Evolutionary conservation across 1,139 yeast species (phyloP), one percentile per base, ranked within the genome.

Genomic region (Geotrichum carabidarum): DNA sequence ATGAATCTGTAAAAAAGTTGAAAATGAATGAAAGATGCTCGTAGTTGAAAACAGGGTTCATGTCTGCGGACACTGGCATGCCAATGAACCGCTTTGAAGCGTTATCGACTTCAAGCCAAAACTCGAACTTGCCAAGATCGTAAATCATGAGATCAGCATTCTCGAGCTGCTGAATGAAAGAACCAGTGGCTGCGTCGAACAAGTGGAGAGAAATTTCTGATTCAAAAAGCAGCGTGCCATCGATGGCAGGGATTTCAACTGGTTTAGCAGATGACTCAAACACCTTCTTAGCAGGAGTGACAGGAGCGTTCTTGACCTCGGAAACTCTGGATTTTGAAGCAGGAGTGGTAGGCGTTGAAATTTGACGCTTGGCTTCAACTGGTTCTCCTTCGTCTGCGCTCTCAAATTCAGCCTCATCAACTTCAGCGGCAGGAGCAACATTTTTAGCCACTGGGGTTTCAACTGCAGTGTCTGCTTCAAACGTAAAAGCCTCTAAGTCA

Each of bases 41-140:
- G 57, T 74, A 77, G 63, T 84, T 81, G 65, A 87, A 84, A 12
- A 80, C 76, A 1, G 95, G 90, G 62, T 79, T 83, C 71, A 86
- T 72, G 38, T 77, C 75, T 8, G 79, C 75, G 15, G 72, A 66
- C 30, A 87, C 65, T 1, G 68, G 63, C 4, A 78, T 70, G 2
- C 80, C 81, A 17, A 85, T 66, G 42, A 73, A 57, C 5, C 67
- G 63, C 3, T 60, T 55, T 15, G 63, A 64, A 6, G 62, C 53
- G 1, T 71, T 67, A 14, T 65, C 66, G 2, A 84, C 72, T 11
- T 78, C 77, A 43, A 88, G 64, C 69, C 80, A 75, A 63, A 74
- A 86, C 36, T 75, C 72, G 76, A 79, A 87, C 14, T 72, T 64
- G 0, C 77, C 81, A 12, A 74, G 59, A 47, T 81, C 82, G 5